These are phyloP conservation scores for Barnettozyma californica DNA, from an alignment of 805 yeast genomes.

Conservation along the genomic window DNA sequence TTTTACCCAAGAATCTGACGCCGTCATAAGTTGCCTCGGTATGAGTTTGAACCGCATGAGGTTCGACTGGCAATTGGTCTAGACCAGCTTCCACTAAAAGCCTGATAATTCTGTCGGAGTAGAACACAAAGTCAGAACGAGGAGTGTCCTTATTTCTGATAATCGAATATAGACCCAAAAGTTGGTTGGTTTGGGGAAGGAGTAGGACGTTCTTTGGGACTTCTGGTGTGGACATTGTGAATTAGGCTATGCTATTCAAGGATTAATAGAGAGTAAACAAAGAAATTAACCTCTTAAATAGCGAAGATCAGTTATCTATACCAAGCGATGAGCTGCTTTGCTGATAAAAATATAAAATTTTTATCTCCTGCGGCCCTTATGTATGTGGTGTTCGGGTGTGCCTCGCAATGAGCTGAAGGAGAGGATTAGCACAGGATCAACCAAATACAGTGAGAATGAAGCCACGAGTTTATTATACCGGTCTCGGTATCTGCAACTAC, in stretches of 20 bases:
- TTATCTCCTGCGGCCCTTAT: constrained; percentile 3
- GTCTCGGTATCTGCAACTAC: too few species aligned
- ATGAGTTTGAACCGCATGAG: constrained; percentile 65
- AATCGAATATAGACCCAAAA: constrained; percentile 81
- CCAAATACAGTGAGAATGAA: not conserved
- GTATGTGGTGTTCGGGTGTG: not conserved
- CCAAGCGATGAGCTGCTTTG: not conserved
- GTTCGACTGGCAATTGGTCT: constrained; percentile 86
- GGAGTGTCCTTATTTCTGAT: constrained; percentile 77
- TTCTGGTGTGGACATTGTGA: constrained; percentile 1
- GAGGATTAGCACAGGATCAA: not conserved
- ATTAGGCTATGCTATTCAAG: not conserved
- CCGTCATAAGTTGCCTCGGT: constrained; percentile 72
- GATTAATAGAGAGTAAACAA: not conserved
- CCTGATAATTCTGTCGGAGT: constrained; percentile 91
- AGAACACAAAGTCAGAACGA: constrained; percentile 91
- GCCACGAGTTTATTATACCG: too few species aligned
- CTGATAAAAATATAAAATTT: not conserved
- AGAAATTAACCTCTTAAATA: not conserved
- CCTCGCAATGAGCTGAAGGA: not conserved
- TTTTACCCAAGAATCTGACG: constrained; percentile 78
- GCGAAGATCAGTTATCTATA: not conserved
- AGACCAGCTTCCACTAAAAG: constrained; percentile 92
- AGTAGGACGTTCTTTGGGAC: constrained; percentile 51
- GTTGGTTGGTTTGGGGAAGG: constrained; percentile 85